phyloP scores from a whole-genome alignment of 768 basidiomycete genomes.

The Boletus huronensis region DNA sequence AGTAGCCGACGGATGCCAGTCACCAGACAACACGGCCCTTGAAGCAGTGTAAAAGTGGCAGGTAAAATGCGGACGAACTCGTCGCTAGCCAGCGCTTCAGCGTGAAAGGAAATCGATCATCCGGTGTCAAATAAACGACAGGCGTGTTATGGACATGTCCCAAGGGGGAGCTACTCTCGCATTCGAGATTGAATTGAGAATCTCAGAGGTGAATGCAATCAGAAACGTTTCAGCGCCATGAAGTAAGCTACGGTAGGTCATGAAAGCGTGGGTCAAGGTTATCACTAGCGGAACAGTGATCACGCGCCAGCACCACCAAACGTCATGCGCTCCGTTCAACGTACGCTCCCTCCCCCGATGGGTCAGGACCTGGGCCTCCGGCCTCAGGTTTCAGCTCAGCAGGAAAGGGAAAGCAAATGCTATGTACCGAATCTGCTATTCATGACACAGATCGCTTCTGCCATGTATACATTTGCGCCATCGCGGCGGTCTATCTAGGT shows the following conservation, averaged over 20 bases:
- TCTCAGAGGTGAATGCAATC: slow-evolving; percentile 24
- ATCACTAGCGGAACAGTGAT: slow-evolving; percentile 7
- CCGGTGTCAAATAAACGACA: slow-evolving; percentile 10
- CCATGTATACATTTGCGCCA: not conserved
- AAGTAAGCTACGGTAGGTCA: slow-evolving; percentile 11
- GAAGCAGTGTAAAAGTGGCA: slow-evolving; percentile 7
- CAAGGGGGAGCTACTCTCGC: slow-evolving; percentile 17
- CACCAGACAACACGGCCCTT: slow-evolving; percentile 3
- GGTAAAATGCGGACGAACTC: not conserved
- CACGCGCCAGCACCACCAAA: slow-evolving; percentile 6
- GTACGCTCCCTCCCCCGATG: not conserved
- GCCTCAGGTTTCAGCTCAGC: not conserved
- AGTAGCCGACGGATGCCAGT: slow-evolving; percentile 7
- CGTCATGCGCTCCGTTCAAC: not conserved
- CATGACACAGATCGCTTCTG: slow-evolving; percentile 2
- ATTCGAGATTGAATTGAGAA: slow-evolving; percentile 25
- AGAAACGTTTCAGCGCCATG: slow-evolving; percentile 23
- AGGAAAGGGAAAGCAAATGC: not conserved
- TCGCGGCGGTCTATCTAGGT: not conserved
- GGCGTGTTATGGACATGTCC: slow-evolving; percentile 10
- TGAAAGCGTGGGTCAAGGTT: slow-evolving; percentile 10
- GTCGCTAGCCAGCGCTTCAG: slow-evolving; percentile 3
- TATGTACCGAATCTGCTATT: not conserved
- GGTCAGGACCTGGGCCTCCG: not conserved
- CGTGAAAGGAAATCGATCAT: not conserved